These are phyloP conservation scores for Saccharomyces hybrid DNA, from an alignment of 1,139 yeast species.

Conservation along the genomic window DNA sequence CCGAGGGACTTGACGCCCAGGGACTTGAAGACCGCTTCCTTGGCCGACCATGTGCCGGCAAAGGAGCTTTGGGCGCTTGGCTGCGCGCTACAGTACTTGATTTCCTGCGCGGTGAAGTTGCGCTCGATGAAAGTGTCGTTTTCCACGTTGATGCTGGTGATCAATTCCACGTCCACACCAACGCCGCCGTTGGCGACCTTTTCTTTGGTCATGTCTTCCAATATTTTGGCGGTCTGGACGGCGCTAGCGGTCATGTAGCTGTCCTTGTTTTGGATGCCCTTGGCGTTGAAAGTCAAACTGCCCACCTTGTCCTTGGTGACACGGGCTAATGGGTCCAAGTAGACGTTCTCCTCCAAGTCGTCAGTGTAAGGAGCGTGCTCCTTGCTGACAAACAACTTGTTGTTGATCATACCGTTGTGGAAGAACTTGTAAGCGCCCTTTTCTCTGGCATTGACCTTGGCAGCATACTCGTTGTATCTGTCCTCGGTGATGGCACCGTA, in stretches of 20 bases:
- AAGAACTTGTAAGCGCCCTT: slow-evolving; percentile 89
- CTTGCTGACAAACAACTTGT: slow-evolving; percentile 88
- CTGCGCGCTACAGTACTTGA: slow-evolving; percentile 65
- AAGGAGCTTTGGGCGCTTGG: slow-evolving; percentile 80
- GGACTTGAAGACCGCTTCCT: slow-evolving; percentile 97
- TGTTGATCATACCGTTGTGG: slow-evolving; percentile 90
- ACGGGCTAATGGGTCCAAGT: slow-evolving; percentile 94
- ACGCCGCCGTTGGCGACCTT: slow-evolving; percentile 34
- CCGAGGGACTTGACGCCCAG: slow-evolving; percentile 85
- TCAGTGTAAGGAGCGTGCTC: slow-evolving; percentile 87
- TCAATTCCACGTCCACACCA: slow-evolving; percentile 94
- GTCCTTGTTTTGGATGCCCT: slow-evolving; percentile 31
- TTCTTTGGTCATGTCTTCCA: slow-evolving; percentile 41
- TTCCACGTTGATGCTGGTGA: slow-evolving; percentile 69
- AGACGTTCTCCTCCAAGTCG: slow-evolving; percentile 80
- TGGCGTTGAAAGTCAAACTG: slow-evolving; percentile 41
- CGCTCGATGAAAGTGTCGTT: slow-evolving; percentile 87
- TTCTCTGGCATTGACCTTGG: slow-evolving; percentile 72
- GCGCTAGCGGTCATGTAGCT: slow-evolving; percentile 16
- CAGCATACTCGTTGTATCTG: slow-evolving; percentile 61
- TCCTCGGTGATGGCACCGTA: slow-evolving; percentile 69
- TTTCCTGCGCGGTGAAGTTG: slow-evolving; percentile 79
- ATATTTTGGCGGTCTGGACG: slow-evolving; percentile 28
- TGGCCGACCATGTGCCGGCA: slow-evolving; percentile 98
- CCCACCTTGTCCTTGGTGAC: slow-evolving; percentile 48